A percentile compares a stretch with the other conserved stretches of the same genome.
phyloP scores from a whole-genome alignment of 176 grass and related monocot genomes.

The Zoysia japonica region DNA sequence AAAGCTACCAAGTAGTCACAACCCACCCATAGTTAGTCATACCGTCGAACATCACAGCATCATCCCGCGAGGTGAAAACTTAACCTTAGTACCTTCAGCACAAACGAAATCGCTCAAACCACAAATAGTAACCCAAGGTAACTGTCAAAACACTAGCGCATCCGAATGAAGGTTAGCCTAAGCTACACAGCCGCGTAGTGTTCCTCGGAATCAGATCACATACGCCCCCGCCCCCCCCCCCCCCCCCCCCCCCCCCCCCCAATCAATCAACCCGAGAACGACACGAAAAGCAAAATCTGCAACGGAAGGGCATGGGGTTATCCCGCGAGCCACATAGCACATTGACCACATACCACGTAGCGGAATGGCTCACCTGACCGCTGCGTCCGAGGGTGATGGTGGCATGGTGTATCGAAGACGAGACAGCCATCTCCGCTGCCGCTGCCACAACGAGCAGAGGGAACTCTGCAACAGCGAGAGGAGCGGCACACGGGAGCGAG shows the following conservation, averaged over 20 bases:
- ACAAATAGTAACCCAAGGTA: neutral
- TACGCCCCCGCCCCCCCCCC: no score
- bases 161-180: neutral
- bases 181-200: neutral
- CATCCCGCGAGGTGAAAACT: neutral
- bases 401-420: constrained; percentile 49
- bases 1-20: neutral
- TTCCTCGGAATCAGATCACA: constrained; percentile 1
- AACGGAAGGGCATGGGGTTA: neutral
- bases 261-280: constrained; percentile 17
- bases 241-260: no score
- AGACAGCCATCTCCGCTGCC: constrained; percentile 38
- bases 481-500: neutral
- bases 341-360: constrained; percentile 3
- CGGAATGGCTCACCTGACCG: constrained; percentile 55
- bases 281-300: neutral
- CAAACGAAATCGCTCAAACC: constrained; percentile 6
- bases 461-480: constrained; percentile 2
- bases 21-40: neutral
- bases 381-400: constrained; percentile 78
- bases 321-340: neutral
- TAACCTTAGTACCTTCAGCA: neutral
- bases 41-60: constrained; percentile 1
- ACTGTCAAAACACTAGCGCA: neutral
- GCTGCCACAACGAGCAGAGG: neutral